Evolutionary conservation across 208 protist genomes (phyloP).

Genomic region (Leishmania tarentolae): DNA sequence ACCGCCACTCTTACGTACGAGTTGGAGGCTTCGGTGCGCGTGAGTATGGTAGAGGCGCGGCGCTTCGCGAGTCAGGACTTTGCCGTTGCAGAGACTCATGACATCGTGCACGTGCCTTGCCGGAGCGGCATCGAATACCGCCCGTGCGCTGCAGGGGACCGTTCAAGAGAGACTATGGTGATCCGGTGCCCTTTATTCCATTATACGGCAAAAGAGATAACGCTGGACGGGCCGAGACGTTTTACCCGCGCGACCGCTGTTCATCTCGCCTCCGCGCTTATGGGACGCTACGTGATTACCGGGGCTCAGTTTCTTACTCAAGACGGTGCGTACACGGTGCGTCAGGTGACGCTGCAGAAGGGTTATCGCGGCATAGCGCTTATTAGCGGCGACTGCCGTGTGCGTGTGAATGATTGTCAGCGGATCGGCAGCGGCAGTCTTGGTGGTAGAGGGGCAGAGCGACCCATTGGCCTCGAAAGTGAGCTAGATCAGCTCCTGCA

Average conservation of each 20-base stretch:
- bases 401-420: conserved; percentile 56
- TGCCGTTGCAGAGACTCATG: conserved; percentile 37
- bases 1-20: conserved; percentile 19
- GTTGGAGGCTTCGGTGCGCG: conserved; percentile 21
- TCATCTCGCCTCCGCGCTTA: conserved; percentile 46
- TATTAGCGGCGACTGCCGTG: conserved; percentile 43
- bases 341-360: conserved; percentile 34
- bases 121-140: conserved; percentile 8
- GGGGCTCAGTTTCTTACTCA: conserved; percentile 40
- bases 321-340: conserved; percentile 55
- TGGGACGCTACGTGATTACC: conserved; percentile 57
- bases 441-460: not conserved
- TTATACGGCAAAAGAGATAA: conserved; percentile 31
- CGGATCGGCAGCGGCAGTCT: not conserved
- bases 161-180: conserved; percentile 4
- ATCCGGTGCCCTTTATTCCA: conserved; percentile 26
- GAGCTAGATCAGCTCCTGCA: conserved; percentile 30
- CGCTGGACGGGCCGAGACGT: conserved; percentile 18
- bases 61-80: conserved; percentile 57
- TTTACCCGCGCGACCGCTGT: conserved; percentile 29
- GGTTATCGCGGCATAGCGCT: conserved; percentile 66
- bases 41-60: conserved; percentile 23
- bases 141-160: conserved; percentile 1
- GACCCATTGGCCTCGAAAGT: conserved; percentile 46
- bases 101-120: conserved; percentile 9